phyloP scores from a whole-genome alignment of 2,329 filamentous ascomycete genomes.

The Fusarium luffae region DNA sequence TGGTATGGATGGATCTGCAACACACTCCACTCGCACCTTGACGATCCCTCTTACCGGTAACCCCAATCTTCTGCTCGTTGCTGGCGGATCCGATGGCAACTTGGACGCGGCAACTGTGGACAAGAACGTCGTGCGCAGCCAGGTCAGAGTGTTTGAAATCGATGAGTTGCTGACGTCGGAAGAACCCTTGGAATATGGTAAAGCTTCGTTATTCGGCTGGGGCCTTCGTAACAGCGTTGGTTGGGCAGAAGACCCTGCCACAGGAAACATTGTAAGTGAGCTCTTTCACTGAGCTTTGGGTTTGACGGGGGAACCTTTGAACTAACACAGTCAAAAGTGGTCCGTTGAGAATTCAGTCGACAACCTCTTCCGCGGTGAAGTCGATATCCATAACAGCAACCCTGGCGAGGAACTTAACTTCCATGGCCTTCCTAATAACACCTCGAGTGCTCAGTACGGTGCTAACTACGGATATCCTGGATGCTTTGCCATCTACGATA shows the following conservation, averaged over 20 bases:
- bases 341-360: conserved; percentile 19
- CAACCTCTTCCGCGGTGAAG: conserved; percentile 4
- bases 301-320: rapidly evolving
- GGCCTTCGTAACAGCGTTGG: conserved; percentile 20
- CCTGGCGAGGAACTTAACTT: conserved; percentile 17
- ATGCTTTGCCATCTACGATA: conserved; percentile 13
- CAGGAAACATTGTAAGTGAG: conserved; percentile 1
- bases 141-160: conserved; percentile 3
- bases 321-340: not conserved
- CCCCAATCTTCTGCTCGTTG: conserved; percentile 10
- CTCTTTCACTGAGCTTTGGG: not conserved
- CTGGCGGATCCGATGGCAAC: conserved; percentile 13
- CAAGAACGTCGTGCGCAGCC: conserved; percentile 10
- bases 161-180: conserved; percentile 1
- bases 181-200: not conserved
- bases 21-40: conserved; percentile 11
- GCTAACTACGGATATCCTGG: conserved; percentile 17
- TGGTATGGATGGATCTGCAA: conserved; percentile 8
- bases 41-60: conserved; percentile 7
- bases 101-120: conserved; percentile 4
- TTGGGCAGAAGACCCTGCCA: conserved; percentile 11
- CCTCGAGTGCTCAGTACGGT: not conserved
- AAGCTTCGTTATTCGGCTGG: conserved; percentile 1
- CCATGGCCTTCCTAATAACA: conserved; percentile 11
- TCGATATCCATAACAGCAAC: conserved; percentile 13